A percentile compares a stretch with the other conserved stretches of the same genome.
These are phyloP conservation scores for Cordia subcordata DNA, from an alignment of 257 asterid species.

Conservation along the genomic window DNA sequence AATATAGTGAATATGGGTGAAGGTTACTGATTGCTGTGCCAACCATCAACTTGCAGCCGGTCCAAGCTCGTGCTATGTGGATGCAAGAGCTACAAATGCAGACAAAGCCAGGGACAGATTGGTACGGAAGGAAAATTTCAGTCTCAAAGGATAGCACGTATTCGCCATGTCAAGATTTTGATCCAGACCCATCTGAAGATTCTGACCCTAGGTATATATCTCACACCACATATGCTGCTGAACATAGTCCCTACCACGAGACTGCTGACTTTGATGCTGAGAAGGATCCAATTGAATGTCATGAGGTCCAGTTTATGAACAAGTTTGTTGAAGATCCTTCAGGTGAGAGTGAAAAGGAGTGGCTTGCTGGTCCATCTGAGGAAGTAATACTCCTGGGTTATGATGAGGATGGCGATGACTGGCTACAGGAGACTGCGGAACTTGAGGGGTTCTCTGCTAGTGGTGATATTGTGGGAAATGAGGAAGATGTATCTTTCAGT, in stretches of 20 bases:
- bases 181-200: slow-evolving; percentile 36
- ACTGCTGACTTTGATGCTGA: slow-evolving; percentile 39
- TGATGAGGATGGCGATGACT: slow-evolving; percentile 64
- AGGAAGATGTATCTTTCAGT: slow-evolving; percentile 93
- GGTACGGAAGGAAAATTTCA: slow-evolving; percentile 44
- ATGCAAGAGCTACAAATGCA: slow-evolving; percentile 83
- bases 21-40: not conserved
- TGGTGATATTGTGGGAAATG: slow-evolving; percentile 37
- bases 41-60: slow-evolving; percentile 40
- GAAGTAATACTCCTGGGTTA: slow-evolving; percentile 30
- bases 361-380: slow-evolving; percentile 34
- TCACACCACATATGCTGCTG: slow-evolving; percentile 27
- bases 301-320: slow-evolving; percentile 52
- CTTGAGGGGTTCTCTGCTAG: slow-evolving; percentile 51
- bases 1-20: not conserved
- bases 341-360: slow-evolving; percentile 44
- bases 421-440: slow-evolving; percentile 79
- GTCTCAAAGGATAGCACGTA: slow-evolving; percentile 37
- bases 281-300: slow-evolving; percentile 37
- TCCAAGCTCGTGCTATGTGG: slow-evolving; percentile 84
- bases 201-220: slow-evolving; percentile 26
- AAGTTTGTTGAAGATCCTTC: slow-evolving; percentile 56
- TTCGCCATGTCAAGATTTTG: slow-evolving; percentile 39
- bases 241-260: slow-evolving; percentile 30
- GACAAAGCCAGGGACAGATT: slow-evolving; percentile 55